These are phyloP conservation scores for Fusarium xyrophilum DNA, from an alignment of 2,329 filamentous ascomycete species.

Conservation along the genomic window DNA sequence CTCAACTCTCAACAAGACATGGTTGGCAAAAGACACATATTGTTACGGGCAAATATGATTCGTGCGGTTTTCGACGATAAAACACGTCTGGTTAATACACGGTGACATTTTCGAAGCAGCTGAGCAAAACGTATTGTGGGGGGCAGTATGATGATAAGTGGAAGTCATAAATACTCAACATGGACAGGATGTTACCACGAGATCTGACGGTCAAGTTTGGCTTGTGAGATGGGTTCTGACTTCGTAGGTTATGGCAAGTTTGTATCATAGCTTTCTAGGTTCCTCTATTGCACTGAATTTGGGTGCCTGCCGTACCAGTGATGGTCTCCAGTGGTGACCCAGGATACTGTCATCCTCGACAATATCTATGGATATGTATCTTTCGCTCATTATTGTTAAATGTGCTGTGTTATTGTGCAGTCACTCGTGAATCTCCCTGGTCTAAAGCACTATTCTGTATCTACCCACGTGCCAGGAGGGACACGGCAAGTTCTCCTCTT, in stretches of 20 bases:
- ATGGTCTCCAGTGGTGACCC: background rate
- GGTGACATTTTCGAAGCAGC: background rate
- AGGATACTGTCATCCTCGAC: background rate
- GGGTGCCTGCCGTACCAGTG: background rate
- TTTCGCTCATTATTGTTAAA: background rate
- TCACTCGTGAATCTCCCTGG: background rate
- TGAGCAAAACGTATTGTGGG: background rate
- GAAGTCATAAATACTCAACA: background rate
- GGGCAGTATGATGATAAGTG: conserved; percentile 2
- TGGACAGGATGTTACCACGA: conserved; percentile 5
- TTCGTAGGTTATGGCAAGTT: background rate
- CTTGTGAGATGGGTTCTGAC: background rate
- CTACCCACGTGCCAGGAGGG: background rate
- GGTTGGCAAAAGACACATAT: background rate
- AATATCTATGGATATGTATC: background rate
- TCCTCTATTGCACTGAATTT: background rate
- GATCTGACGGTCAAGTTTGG: background rate
- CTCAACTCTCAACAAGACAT: background rate
- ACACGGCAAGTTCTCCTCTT: background rate
- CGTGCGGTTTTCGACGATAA: background rate
- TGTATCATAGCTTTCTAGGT: background rate
- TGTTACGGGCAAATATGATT: background rate
- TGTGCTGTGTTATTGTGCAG: background rate
- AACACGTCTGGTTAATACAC: background rate
- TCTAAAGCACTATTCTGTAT: background rate